Percentiles rank a stretch among this genome's conserved stretches.
These are phyloP conservation scores for Scopulariopsis brevicaulis DNA, from an alignment of 2,329 filamentous ascomycete species.

Conservation along the genomic window DNA sequence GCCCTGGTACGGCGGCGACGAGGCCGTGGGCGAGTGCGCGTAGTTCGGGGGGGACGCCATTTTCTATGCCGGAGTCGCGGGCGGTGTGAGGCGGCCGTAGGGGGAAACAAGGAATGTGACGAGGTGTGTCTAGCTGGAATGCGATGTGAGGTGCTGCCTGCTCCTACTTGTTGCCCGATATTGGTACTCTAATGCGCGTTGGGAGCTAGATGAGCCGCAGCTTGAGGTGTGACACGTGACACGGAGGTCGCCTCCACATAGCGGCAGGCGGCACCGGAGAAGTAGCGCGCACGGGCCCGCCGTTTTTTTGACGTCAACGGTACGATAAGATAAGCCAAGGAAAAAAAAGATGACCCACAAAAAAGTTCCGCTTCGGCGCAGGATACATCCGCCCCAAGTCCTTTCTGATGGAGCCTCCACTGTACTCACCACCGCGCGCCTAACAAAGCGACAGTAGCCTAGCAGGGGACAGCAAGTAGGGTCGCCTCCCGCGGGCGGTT, in stretches of 20 bases:
- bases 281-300: neutral
- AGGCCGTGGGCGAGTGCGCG: conserved; percentile 35
- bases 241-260: neutral
- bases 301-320: neutral
- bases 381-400: neutral
- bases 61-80: neutral
- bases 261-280: neutral
- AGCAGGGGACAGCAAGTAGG: neutral
- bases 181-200: too few species aligned
- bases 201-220: neutral
- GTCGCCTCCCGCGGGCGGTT: neutral
- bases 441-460: neutral
- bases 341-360: neutral
- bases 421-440: neutral
- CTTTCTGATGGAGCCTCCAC: neutral
- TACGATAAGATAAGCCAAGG: neutral
- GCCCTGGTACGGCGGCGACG: conserved; percentile 42
- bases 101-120: neutral
- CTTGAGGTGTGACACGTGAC: neutral
- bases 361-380: neutral
- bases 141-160: too few species aligned
- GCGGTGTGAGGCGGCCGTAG: neutral
- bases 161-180: too few species aligned
- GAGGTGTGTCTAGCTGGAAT: neutral
- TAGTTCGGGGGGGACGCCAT: conserved; percentile 44